Evolutionary conservation across 345 rosid genomes (phyloP).

Genomic region (Lagerstroemia speciosa): DNA sequence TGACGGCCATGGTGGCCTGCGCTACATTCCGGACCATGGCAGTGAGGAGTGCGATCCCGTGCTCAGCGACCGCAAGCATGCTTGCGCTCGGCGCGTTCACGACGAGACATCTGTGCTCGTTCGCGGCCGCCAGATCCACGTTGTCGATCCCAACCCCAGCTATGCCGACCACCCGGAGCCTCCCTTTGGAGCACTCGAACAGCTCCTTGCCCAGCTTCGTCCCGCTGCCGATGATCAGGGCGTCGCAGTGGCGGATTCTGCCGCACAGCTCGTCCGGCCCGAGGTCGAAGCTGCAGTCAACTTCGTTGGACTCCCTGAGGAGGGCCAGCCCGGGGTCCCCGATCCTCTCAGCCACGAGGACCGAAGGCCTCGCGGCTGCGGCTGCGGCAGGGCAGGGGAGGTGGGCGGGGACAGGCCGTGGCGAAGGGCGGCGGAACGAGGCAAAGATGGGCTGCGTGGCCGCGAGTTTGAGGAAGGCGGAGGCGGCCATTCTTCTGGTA

Average conservation of each 20-base stretch:
- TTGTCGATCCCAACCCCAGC: constrained; percentile 94
- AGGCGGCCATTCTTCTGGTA: constrained; percentile 16
- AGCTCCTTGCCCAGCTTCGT: constrained; percentile 72
- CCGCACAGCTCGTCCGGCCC: constrained; percentile 72
- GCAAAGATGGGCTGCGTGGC: constrained; percentile 20
- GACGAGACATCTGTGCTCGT: constrained; percentile 77
- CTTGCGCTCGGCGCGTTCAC: constrained; percentile 91
- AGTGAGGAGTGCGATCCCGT: constrained; percentile 74
- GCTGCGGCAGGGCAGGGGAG: constrained; percentile 1
- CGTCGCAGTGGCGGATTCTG: constrained; percentile 80
- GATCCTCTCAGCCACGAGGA: constrained; percentile 76
- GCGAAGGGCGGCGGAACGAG: constrained; percentile 20
- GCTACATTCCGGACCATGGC: constrained; percentile 90
- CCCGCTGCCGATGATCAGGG: constrained; percentile 74
- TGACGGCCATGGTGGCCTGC: constrained; percentile 70
- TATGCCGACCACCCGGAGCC: constrained; percentile 78
- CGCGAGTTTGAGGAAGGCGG: constrained; percentile 18
- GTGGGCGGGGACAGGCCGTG: constrained; percentile 13
- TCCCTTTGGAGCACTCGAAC: constrained; percentile 66
- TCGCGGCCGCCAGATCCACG: constrained; percentile 86
- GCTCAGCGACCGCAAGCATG: constrained; percentile 86
- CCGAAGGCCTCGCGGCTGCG: constrained; percentile 42
- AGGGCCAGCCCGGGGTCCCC: constrained; percentile 65
- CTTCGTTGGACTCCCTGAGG: constrained; percentile 48
- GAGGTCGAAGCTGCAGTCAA: constrained; percentile 74